Conservation (phyloP, 2,329 filamentous ascomycete species). For the Cladosporium sp. region DNA sequence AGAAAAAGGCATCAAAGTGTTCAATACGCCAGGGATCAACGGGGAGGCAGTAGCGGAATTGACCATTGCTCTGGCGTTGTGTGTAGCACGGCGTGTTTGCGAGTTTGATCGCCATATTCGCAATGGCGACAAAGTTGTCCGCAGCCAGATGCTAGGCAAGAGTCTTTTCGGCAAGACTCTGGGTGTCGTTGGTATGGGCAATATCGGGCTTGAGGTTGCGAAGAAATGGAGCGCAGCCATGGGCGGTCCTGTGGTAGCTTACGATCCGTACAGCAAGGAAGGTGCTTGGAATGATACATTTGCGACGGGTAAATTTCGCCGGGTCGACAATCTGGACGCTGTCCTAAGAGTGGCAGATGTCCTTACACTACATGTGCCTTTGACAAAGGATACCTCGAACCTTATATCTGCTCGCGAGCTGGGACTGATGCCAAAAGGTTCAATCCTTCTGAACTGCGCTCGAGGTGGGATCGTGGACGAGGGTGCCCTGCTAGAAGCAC, state of each 20-base stretch:
- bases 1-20: slow-evolving; percentile 42
- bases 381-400: slow-evolving; percentile 26
- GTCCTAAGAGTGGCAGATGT: slow-evolving; percentile 32
- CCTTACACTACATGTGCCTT: slow-evolving; percentile 33
- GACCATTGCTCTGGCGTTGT: slow-evolving; percentile 29
- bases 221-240: slow-evolving; percentile 34
- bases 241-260: slow-evolving; percentile 30
- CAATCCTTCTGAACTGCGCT: slow-evolving; percentile 33
- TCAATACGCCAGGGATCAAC: slow-evolving; percentile 45
- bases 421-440: slow-evolving; percentile 25
- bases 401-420: slow-evolving; percentile 30
- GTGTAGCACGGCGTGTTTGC: slow-evolving; percentile 28
- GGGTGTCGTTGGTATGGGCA: slow-evolving; percentile 38
- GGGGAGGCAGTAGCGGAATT: slow-evolving; percentile 37
- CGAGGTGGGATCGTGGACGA: slow-evolving; percentile 34
- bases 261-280: slow-evolving; percentile 31
- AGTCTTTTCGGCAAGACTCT: slow-evolving; percentile 32
- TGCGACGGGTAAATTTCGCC: not conserved
- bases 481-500: slow-evolving; percentile 24
- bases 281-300: slow-evolving; percentile 23
- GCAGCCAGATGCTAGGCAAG: slow-evolving; percentile 26
- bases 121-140: slow-evolving; percentile 22
- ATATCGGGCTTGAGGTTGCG: slow-evolving; percentile 34
- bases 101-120: slow-evolving; percentile 27
- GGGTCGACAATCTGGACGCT: slow-evolving; percentile 29